phyloP scores from a whole-genome alignment of 805 yeast genomes.

The Yarrowia sp. region DNA sequence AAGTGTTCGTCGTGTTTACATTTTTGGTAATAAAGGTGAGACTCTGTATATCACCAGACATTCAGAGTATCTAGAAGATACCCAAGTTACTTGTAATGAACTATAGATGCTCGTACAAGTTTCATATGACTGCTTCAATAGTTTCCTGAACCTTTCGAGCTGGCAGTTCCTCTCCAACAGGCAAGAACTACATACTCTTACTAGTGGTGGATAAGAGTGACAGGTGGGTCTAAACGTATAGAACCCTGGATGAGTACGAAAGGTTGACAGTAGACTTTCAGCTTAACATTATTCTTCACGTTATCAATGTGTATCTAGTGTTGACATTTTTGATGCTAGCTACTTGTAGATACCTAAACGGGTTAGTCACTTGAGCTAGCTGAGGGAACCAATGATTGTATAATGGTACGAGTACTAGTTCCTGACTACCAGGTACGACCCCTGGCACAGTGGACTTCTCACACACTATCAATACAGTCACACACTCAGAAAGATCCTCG shows the following conservation, averaged over 20 bases:
- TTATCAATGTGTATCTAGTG: neutral
- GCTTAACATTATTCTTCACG: neutral
- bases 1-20: too few species aligned
- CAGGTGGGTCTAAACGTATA: neutral
- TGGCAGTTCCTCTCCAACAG: neutral
- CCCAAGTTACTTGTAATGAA: too few species aligned
- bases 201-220: neutral
- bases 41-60: too few species aligned
- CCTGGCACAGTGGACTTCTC: too few species aligned
- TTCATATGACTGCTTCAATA: neutral
- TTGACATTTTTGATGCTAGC: neutral
- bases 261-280: neutral
- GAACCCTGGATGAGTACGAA: too few species aligned
- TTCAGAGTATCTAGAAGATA: too few species aligned
- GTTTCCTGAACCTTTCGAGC: neutral
- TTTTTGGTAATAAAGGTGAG: too few species aligned
- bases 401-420: neutral
- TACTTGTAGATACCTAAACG: neutral
- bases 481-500: neutral
- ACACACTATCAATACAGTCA: neutral
- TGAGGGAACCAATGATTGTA: too few species aligned
- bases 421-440: too few species aligned
- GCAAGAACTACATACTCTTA: neutral
- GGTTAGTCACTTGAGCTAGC: too few species aligned
- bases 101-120: too few species aligned